phyloP scores from a whole-genome alignment of 2,329 filamentous ascomycete species.

The Lecanoromycetidae sp. region DNA sequence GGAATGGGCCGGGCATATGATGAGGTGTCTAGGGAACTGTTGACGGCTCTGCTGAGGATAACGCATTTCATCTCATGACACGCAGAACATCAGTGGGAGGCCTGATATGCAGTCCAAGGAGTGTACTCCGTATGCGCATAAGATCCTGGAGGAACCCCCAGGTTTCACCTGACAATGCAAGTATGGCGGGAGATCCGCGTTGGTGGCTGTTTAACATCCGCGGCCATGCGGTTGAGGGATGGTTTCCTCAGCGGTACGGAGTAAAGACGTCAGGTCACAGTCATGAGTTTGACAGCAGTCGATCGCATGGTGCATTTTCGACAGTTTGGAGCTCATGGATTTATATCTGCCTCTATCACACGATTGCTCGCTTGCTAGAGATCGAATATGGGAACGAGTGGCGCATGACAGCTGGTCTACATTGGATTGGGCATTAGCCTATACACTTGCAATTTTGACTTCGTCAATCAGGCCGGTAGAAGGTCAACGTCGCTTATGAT shows the following conservation, averaged over 20 bases:
- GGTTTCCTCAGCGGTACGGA: background rate
- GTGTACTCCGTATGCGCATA: too few relatives aligned
- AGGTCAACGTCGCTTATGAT: background rate
- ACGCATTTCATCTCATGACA: too few relatives aligned
- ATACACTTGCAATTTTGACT: background rate
- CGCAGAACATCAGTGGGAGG: too few relatives aligned
- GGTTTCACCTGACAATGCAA: background rate
- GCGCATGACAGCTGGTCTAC: slow-evolving; percentile 2
- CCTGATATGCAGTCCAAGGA: too few relatives aligned
- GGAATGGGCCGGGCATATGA: slow-evolving; percentile 58
- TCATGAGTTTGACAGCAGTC: background rate
- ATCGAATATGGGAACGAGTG: background rate
- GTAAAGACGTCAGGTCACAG: background rate
- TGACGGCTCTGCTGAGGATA: too few relatives aligned
- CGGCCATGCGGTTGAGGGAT: background rate
- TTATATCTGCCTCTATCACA: too few relatives aligned
- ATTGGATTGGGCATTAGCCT: slow-evolving; percentile 9
- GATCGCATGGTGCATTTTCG: too few relatives aligned
- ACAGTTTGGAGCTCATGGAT: too few relatives aligned
- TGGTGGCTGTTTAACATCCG: background rate
- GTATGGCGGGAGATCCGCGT: slow-evolving; percentile 10
- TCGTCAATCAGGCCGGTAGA: background rate
- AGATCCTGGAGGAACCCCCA: too few relatives aligned
- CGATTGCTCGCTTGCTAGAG: too few relatives aligned
- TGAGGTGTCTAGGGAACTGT: slow-evolving; percentile 20